Percentiles rank a stretch among this genome's conserved stretches.
Conservation (phyloP, 2,329 filamentous ascomycete genomes). For the Phialophora verrucosa region DNA sequence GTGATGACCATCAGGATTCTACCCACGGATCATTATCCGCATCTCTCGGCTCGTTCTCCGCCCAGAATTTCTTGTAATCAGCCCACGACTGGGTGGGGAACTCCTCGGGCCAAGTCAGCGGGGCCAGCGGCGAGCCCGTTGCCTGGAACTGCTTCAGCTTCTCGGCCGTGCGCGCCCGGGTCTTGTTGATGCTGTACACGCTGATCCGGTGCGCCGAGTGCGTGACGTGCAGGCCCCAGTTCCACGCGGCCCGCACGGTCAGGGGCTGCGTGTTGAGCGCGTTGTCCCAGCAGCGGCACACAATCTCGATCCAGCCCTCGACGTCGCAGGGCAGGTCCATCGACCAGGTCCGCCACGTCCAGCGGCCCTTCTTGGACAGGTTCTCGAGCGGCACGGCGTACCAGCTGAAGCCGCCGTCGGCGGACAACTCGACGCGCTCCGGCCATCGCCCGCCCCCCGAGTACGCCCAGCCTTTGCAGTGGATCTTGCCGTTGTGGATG, state of each 20-base stretch:
- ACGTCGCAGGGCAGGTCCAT: constrained; percentile 66
- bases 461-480: constrained; percentile 66
- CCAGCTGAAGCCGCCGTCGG: constrained; percentile 69
- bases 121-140: constrained; percentile 42
- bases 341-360: constrained; percentile 69
- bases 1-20: not conserved
- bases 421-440: constrained; percentile 66
- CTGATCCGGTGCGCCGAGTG: constrained; percentile 47
- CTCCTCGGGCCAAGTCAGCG: constrained; percentile 44
- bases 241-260: constrained; percentile 61
- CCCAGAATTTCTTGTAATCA: constrained; percentile 45
- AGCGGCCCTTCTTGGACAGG: constrained; percentile 65
- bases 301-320: constrained; percentile 66
- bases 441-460: constrained; percentile 65
- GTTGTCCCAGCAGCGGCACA: constrained; percentile 67
- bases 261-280: constrained; percentile 65
- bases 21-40: constrained; percentile 22
- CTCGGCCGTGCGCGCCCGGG: constrained; percentile 39
- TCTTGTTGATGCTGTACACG: constrained; percentile 53
- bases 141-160: constrained; percentile 43
- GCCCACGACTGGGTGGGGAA: constrained; percentile 41
- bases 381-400: constrained; percentile 67
- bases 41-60: constrained; percentile 42
- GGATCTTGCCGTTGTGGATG: constrained; percentile 65
- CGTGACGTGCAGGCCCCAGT: constrained; percentile 51